Evolutionary conservation across 305 asterid genomes (phyloP).

Genomic region (Petunia hybrid): DNA sequence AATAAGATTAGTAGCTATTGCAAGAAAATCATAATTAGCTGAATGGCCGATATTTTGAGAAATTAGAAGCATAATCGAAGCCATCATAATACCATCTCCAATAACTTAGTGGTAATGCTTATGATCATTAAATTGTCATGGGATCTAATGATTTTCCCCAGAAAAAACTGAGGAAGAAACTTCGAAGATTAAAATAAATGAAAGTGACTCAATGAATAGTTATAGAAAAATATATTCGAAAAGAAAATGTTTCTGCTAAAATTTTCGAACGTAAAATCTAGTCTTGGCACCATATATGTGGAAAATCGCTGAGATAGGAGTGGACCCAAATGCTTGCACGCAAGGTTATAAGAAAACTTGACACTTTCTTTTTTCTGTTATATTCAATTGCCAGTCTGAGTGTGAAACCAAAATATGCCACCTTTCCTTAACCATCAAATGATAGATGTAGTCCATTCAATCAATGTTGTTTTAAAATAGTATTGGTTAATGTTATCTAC

Average conservation of each 20-base stretch:
- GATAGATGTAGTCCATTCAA: constrained; percentile 6
- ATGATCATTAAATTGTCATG: neutral
- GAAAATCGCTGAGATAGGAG: constrained; percentile 27
- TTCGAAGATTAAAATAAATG: neutral
- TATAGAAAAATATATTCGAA: neutral
- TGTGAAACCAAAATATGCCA: constrained; percentile 45
- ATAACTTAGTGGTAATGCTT: neutral
- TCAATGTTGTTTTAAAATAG: neutral
- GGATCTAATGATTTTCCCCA: neutral
- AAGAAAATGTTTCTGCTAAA: neutral
- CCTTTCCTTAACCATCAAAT: neutral
- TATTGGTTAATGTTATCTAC: too few species aligned
- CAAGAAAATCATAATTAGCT: too few species aligned
- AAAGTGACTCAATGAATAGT: constrained; percentile 24
- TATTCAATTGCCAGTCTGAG: constrained; percentile 12
- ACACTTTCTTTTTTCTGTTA: neutral
- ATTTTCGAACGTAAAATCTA: neutral
- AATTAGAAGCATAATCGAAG: neutral
- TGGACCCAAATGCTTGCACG: constrained; percentile 38
- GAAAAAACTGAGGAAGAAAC: neutral
- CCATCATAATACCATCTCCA: too few species aligned
- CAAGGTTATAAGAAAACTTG: constrained; percentile 28
- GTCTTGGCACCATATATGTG: constrained; percentile 24
- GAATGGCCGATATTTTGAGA: neutral
- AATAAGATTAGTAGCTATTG: too few species aligned